These are phyloP conservation scores for Pestalotiopsis sp. DNA, from an alignment of 2,329 filamentous ascomycete genomes.

Conservation along the genomic window DNA sequence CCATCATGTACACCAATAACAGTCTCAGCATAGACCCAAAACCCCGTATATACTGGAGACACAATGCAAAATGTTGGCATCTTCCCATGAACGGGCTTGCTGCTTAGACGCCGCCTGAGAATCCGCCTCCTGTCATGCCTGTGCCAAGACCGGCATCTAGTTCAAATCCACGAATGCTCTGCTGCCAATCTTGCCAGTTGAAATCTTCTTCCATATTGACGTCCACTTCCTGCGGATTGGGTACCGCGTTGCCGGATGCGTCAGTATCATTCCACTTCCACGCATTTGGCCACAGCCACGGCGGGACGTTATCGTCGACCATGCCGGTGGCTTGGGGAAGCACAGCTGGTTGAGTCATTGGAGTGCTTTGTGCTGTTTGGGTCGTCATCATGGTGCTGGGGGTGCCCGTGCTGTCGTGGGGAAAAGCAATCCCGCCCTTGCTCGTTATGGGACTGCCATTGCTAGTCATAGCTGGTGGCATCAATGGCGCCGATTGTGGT, in stretches of 20 bases:
- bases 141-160: conserved; percentile 30
- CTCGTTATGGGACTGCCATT: conserved; percentile 6
- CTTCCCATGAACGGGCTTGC: not conserved
- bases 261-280: conserved; percentile 28
- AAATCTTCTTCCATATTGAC: conserved; percentile 41
- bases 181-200: conserved; percentile 52
- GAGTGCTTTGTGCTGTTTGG: not conserved
- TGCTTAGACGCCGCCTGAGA: conserved; percentile 29
- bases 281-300: conserved; percentile 42
- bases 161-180: conserved; percentile 41
- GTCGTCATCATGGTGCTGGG: not conserved
- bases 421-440: conserved; percentile 9
- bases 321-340: conserved; percentile 3
- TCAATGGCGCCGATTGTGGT: not conserved
- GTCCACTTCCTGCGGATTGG: conserved; percentile 32
- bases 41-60: not conserved
- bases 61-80: not conserved
- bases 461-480: not conserved
- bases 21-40: not conserved
- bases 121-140: conserved; percentile 22
- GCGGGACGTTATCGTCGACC: conserved; percentile 36
- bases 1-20: not conserved
- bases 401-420: not conserved
- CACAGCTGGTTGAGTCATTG: conserved; percentile 7
- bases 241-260: not conserved